These are phyloP conservation scores for Populus tomentosa DNA, from an alignment of 441 rosid species.

Conservation along the genomic window DNA sequence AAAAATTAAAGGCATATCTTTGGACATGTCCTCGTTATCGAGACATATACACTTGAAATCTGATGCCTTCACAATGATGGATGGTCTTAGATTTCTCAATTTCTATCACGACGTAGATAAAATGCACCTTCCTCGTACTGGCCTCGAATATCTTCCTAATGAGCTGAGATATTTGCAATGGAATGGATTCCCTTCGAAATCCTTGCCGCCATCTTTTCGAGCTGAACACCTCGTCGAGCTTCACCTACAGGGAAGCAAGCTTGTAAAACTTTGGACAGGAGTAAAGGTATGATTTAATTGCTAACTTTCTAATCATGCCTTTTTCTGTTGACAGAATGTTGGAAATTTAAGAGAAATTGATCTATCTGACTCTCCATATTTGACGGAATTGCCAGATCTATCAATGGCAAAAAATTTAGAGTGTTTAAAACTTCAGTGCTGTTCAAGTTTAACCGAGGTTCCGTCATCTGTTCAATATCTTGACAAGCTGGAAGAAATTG, in stretches of 20 bases:
- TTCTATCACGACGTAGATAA: neutral
- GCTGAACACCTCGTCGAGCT: constrained; percentile 8
- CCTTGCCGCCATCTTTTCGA: constrained; percentile 1
- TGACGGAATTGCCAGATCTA: neutral
- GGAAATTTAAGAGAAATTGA: neutral
- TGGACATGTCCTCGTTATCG: no score
- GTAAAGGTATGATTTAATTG: neutral
- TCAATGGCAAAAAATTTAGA: neutral
- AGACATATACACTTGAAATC: neutral
- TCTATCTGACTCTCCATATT: neutral
- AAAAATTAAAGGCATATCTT: no score
- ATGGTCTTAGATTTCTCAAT: constrained; percentile 2
- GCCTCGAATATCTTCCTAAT: neutral
- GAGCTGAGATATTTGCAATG: neutral
- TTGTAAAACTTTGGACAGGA: constrained; percentile 10
- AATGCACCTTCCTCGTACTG: neutral
- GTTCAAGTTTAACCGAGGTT: neutral
- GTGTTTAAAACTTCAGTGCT: no score
- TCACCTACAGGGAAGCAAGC: neutral
- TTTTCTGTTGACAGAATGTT: neutral
- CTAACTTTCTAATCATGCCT: neutral
- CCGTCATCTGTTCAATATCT: neutral
- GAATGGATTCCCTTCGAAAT: constrained; percentile 7
- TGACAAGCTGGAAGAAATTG: neutral
- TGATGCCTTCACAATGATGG: constrained; percentile 1